Percentiles rank a stretch among this genome's conserved stretches.
Conservation (phyloP, 345 rosid species). For the Lepidium africanum region DNA sequence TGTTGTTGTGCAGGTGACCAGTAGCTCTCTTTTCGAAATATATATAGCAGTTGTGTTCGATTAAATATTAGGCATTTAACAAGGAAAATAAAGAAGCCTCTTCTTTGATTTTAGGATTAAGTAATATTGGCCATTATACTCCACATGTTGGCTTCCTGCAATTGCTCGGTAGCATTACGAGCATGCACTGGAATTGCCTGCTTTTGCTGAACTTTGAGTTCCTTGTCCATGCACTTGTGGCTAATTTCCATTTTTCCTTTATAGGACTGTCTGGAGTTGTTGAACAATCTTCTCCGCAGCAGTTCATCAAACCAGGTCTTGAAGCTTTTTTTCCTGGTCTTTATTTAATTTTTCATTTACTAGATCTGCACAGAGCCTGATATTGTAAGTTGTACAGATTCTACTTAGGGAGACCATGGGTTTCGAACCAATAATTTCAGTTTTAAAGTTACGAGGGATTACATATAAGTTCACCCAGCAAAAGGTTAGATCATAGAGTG, state of each 20-base stretch:
- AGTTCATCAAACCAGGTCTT: slow-evolving; percentile 86
- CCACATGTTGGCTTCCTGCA: not conserved
- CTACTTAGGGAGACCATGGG: slow-evolving; percentile 92
- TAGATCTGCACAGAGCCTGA: slow-evolving; percentile 23
- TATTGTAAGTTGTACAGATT: slow-evolving; percentile 38
- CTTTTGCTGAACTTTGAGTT: not conserved
- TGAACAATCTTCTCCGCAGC: slow-evolving; percentile 84
- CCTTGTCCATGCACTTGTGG: not conserved
- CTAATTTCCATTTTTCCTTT: not conserved
- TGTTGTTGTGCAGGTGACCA: slow-evolving; percentile 91
- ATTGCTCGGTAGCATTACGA: not conserved
- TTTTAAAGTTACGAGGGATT: slow-evolving; percentile 70
- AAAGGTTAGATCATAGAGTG: slow-evolving; percentile 70
- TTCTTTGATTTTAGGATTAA: not conserved
- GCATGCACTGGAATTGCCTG: not conserved
- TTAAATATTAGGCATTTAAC: not conserved
- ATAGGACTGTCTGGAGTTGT: slow-evolving; percentile 89
- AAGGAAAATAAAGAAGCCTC: not conserved
- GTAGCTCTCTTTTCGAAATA: not conserved
- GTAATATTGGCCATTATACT: not conserved
- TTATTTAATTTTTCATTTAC: not conserved
- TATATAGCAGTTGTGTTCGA: not conserved
- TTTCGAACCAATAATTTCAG: slow-evolving; percentile 68
- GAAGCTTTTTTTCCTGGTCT: slow-evolving; percentile 8
- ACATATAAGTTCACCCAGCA: slow-evolving; percentile 86